Base-by-base conservation (phyloP, 306 rosid genomes). In the Medicago lupulina region DNA sequence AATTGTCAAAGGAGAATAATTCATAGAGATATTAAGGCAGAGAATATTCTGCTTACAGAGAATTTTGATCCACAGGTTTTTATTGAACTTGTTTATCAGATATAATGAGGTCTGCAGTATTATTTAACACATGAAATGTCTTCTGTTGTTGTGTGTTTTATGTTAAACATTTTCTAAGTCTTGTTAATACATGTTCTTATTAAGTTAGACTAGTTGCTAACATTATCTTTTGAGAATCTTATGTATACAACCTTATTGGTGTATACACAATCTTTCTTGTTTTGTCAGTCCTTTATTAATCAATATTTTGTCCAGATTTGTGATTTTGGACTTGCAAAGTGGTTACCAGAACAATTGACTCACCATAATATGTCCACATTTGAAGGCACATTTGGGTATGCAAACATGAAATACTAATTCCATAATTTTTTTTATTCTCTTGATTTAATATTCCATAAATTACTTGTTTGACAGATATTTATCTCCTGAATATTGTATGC, bases 381-480 rank as follows among this genome's bases (percentile, higher is more conserved):
- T 58, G 97, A 90, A 80, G 99, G 99, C 86, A 95, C 99, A 38
- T 95, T 95, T 70, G 97, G 97, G 99, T 95, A 72, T 39, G 89
- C 64, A 66, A 38, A 36, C 23, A 78, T 63, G 31, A 53, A 17
- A 39, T 41, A 51, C 71, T 9, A 2, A 12, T 34, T 49, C 2
- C 1, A 65, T n/a, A 57, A 63, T 77, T 34, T 34, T 34, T 34
- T 34, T 55, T 7, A 13, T 76, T 55, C 40, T 43, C 2, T 16
- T 0, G 58, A 23, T 38, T 47, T 76, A 31, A 63, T 61, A 31
- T 55, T 60, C 41, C 18, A n/a, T 50, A 67, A 39, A 39, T 70
- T 44, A 63, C 74, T 61, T 59, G 43, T 57, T 79, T 71, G 85
- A 54, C 86, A 95, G 98, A 75, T 95, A 95, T 81, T 90, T 95